Percentiles rank a stretch among this genome's conserved stretches.
Evolutionary conservation across 352 stramenopile species (phyloP).

Genomic region (Pythium periplocum): DNA sequence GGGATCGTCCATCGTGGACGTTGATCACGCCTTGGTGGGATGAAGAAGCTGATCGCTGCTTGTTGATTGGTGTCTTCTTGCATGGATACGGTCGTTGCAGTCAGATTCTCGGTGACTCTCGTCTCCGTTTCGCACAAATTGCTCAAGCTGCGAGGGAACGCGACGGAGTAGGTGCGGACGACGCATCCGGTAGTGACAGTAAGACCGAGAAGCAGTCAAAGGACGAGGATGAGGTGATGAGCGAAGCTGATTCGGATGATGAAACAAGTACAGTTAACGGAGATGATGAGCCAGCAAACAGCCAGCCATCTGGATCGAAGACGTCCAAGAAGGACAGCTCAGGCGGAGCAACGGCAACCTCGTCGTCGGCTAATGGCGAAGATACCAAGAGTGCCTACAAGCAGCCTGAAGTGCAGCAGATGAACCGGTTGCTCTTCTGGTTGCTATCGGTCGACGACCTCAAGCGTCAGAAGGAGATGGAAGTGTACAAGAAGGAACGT

Average conservation of each 20-base stretch:
- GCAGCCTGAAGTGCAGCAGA: slow-evolving; percentile 85
- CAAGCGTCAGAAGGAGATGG: slow-evolving; percentile 75
- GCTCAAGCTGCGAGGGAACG: slow-evolving; percentile 42
- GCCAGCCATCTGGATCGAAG: slow-evolving; percentile 9
- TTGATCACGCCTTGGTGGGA: slow-evolving; percentile 87
- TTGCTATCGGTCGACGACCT: slow-evolving; percentile 82
- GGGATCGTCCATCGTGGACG: slow-evolving; percentile 74
- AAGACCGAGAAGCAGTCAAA: not conserved
- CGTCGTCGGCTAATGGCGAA: not conserved
- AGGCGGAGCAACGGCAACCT: slow-evolving; percentile 6
- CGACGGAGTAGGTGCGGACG: slow-evolving; percentile 1
- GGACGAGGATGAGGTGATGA: slow-evolving; percentile 2
- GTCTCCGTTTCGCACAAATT: slow-evolving; percentile 64
- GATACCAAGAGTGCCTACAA: slow-evolving; percentile 55
- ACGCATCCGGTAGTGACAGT: not conserved
- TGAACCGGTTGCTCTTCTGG: slow-evolving; percentile 86
- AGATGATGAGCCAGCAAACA: slow-evolving; percentile 24
- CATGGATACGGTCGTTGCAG: slow-evolving; percentile 81
- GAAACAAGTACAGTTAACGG: slow-evolving; percentile 34
- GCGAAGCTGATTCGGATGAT: slow-evolving; percentile 42
- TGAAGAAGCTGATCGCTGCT: slow-evolving; percentile 64
- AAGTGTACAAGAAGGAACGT: slow-evolving; percentile 75
- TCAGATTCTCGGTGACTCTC: slow-evolving; percentile 73
- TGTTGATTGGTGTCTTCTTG: slow-evolving; percentile 81
- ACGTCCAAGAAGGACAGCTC: slow-evolving; percentile 17